phyloP scores from a whole-genome alignment of 176 grass and related monocot species.

The Aegilops sharonensis region DNA sequence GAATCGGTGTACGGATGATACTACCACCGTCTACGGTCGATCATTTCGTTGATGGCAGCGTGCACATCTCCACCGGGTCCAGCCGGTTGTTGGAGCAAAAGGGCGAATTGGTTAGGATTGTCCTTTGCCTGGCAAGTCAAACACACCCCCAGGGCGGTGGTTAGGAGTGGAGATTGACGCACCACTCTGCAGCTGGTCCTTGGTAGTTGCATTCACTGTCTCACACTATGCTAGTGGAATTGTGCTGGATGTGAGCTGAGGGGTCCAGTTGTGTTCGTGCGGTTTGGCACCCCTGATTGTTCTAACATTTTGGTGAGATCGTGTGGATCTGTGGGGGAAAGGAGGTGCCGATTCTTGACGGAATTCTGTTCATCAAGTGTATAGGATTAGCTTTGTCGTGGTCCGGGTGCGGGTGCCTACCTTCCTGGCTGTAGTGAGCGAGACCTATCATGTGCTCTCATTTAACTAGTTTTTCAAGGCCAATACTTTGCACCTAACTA shows the following conservation, averaged over 20 bases:
- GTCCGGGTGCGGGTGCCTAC: not conserved
- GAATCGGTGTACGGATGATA: not conserved
- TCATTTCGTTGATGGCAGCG: not conserved
- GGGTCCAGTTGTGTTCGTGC: not conserved
- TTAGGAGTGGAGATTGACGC: constrained; percentile 35
- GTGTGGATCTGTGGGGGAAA: constrained; percentile 17
- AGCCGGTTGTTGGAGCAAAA: constrained; percentile 37
- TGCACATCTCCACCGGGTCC: not conserved
- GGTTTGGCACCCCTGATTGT: not conserved
- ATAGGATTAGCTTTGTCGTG: not conserved
- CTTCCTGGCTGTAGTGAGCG: not conserved
- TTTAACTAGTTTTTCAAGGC: constrained; percentile 21
- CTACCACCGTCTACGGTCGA: not conserved
- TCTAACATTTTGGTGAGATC: not conserved
- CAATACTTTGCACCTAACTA: constrained; percentile 10
- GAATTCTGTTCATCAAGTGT: not conserved
- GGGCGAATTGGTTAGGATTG: constrained; percentile 31
- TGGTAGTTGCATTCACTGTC: constrained; percentile 17
- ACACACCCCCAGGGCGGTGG: constrained; percentile 5
- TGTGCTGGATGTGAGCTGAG: not conserved
- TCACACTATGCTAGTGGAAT: not conserved
- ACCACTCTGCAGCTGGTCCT: constrained; percentile 9
- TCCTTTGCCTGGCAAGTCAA: constrained; percentile 9
- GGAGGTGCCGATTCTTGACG: not conserved
- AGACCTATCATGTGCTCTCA: constrained; percentile 32